These are phyloP conservation scores for Pugionium dolabratum DNA, from an alignment of 345 rosid species.

Conservation along the genomic window DNA sequence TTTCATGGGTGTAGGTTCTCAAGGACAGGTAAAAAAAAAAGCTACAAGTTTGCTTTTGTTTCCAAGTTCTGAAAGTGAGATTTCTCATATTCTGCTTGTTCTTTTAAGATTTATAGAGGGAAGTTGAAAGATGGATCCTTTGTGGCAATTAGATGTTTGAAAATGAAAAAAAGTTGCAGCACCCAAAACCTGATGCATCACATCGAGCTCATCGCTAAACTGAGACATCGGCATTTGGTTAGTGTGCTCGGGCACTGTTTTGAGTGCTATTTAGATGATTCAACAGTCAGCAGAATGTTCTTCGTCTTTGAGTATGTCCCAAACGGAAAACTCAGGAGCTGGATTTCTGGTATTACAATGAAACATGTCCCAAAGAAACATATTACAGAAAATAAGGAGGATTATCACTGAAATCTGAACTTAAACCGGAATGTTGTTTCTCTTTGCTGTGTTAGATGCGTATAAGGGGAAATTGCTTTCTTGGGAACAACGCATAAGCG, in stretches of 20 bases:
- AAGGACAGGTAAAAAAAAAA: conserved; percentile 66
- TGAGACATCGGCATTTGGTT: conserved; percentile 84
- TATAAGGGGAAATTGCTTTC: conserved; percentile 48
- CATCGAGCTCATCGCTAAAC: conserved; percentile 82
- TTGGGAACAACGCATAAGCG: conserved; percentile 83
- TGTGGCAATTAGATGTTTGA: conserved; percentile 81
- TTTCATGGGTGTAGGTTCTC: conserved; percentile 95
- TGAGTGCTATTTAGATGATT: conserved; percentile 88
- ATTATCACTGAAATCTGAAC: too few relatives aligned
- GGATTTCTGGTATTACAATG: conserved; percentile 71
- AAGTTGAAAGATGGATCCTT: conserved; percentile 71
- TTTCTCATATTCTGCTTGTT: neutral
- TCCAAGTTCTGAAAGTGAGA: conserved; percentile 1
- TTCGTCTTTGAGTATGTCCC: conserved; percentile 83
- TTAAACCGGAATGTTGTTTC: neutral
- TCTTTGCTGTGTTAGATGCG: conserved; percentile 47
- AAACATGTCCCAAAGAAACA: conserved; percentile 5
- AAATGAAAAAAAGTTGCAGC: conserved; percentile 77
- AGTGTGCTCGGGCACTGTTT: conserved; percentile 92
- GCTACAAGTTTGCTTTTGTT: conserved; percentile 4
- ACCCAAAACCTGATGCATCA: conserved; percentile 77
- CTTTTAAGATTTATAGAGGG: conserved; percentile 81
- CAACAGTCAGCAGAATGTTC: conserved; percentile 91
- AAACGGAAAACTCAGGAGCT: conserved; percentile 79
- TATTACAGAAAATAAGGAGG: neutral